Percentiles rank a stretch among this genome's conserved stretches.
Conservation (phyloP, 176 grass and related monocot genomes). For the Guadua angustifolia region DNA sequence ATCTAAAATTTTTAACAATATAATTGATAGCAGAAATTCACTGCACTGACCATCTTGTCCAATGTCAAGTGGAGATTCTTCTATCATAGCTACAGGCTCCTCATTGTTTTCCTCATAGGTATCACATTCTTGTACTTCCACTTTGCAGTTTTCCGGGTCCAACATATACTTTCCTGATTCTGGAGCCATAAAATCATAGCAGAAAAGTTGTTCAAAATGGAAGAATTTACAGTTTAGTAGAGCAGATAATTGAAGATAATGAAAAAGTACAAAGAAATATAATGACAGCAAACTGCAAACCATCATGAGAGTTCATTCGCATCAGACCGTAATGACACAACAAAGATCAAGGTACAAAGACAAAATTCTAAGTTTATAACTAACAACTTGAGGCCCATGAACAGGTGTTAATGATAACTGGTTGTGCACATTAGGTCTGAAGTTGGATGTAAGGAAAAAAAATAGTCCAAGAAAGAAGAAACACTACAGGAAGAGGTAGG, state of each 20-base stretch:
- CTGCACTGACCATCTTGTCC: constrained; percentile 60
- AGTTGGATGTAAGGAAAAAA: background rate
- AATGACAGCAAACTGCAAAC: background rate
- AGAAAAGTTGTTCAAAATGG: constrained; percentile 20
- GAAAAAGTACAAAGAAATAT: background rate
- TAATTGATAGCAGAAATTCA: constrained; percentile 16
- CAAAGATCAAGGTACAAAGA: background rate
- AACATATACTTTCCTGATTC: constrained; percentile 53
- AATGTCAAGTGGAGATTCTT: constrained; percentile 78
- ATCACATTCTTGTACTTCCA: constrained; percentile 76
- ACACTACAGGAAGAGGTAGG: background rate
- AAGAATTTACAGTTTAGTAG: background rate
- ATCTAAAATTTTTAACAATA: background rate
- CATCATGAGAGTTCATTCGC: background rate
- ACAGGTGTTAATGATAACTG: background rate
- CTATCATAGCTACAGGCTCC: constrained; percentile 80
- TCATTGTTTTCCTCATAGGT: constrained; percentile 71
- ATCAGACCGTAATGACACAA: background rate
- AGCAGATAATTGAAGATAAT: constrained; percentile 24
- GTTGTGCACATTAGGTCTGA: background rate
- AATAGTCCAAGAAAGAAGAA: background rate
- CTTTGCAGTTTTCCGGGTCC: constrained; percentile 49
- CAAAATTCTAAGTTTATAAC: background rate
- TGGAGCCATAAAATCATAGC: constrained; percentile 34
- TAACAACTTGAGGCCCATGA: background rate